Base-by-base conservation (phyloP, 495 filamentous ascomycete species). In the Neurospora hispaniola region DNA sequence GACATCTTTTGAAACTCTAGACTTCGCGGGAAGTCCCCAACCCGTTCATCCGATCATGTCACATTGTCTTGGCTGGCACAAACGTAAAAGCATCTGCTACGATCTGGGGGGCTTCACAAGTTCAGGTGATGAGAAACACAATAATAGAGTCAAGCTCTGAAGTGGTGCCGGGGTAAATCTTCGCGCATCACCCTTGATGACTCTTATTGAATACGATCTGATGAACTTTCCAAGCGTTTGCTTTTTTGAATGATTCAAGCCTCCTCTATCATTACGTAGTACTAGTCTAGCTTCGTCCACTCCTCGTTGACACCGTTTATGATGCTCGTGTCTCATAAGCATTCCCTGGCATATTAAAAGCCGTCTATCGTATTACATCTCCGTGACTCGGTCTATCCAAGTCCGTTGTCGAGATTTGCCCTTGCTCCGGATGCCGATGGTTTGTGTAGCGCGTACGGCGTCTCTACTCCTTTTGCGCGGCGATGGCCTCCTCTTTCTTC, bases 111-210 rank as follows among this genome's bases (percentile, higher is more conserved):
- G 87, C 84, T 88, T 77, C 73, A 74, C 73, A 78, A 85, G 90
- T 97, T 93, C 90, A 91, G 71, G 85, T 97, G 95, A 98, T 98
- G 95, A 98, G 89, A 85, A 66, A 87, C 82, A 87, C 92, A 66
- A 90, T 89, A 89, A 94, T 97, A 98, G 96, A 99, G 95, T 99
- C 95, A 99, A 99, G 95, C 95, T 92, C 95, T 91, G 93, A 98
- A 88, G 87, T 79, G 86, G 83, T 79, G 79, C 81, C 84, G 90
- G 88, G 90, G 79, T 73, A 76, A 75, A 75, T 70, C 72, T 66
- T 74, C 74, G 73, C 75, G 76, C 73, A 72, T 74, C 77, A 77
- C 77, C 80, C 76, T 80, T 91, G 93, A 91, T 85, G 88, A 90
- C 87, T 76, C 76, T 92, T 91, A 92, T 89, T 87, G 88, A 93